Evolutionary conservation across 23 red algal species (phyloP).

Genomic region (Gracilaria caudata): DNA sequence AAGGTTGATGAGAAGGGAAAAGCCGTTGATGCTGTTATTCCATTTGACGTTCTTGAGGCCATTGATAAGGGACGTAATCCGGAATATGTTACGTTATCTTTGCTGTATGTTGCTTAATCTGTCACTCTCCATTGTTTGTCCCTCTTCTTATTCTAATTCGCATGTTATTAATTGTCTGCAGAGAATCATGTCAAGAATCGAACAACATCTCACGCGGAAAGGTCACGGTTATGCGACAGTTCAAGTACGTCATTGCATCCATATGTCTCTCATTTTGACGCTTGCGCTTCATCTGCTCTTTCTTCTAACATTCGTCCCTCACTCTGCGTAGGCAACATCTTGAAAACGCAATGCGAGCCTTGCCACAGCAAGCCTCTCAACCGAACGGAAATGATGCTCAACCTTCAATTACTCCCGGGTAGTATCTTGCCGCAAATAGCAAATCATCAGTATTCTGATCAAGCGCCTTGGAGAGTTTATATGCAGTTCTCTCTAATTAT

Average conservation of each 20-base stretch:
- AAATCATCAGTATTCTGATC: neutral
- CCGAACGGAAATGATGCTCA: constrained; percentile 22
- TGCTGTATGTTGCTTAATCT: constrained; percentile 28
- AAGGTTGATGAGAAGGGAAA: constrained; percentile 27
- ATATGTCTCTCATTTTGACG: neutral
- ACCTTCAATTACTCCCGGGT: neutral
- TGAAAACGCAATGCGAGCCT: constrained; percentile 4
- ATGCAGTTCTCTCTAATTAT: no score
- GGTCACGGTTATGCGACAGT: constrained; percentile 28
- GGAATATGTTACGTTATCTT: constrained; percentile 42
- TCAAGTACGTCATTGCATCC: constrained; percentile 3
- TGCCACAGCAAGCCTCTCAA: neutral
- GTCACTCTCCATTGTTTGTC: neutral
- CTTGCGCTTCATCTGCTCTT: neutral
- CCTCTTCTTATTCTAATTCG: neutral
- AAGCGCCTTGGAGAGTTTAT: no score
- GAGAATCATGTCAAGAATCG: constrained; percentile 57
- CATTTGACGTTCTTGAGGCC: constrained; percentile 68
- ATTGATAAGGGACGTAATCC: constrained; percentile 79
- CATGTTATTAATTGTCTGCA: neutral
- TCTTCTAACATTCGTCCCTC: neutral
- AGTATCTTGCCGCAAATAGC: neutral
- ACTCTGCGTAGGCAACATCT: neutral
- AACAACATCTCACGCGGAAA: constrained; percentile 62
- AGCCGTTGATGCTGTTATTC: constrained; percentile 49